Evolutionary conservation across 2,329 filamentous ascomycete species (phyloP), one percentile per base, ranked within the genome.

Genomic region (Didymella sp.): DNA sequence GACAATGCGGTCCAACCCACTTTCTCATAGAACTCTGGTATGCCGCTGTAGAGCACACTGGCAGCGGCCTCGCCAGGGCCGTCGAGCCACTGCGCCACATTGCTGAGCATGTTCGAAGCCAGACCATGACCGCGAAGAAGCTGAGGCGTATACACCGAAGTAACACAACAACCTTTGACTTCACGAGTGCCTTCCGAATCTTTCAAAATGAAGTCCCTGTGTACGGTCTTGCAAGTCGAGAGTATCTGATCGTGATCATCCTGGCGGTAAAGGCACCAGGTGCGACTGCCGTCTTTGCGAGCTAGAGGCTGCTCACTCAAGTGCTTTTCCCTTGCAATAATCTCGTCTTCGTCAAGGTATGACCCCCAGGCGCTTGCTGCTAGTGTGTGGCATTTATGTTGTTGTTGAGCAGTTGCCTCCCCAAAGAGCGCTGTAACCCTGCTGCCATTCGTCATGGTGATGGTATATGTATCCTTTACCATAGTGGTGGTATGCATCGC

Each of bases 31-130:
- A 50, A 58, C 1, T 31, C n/a, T 12, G 38, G 49, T 15, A 41
- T 44, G 17, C 31, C 33, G 27, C 57, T 57, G 15, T 57, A 54
- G 5, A 57, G 49, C 35, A 57, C 28, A 30, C 58, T 57, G 3
- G 51, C 40, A 4, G 17, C 35, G 4, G 27, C 49, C 6, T 46
- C 24, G 3, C 43, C 44, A 15, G 40, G 17, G n/a, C 37, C 31
- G 21, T 60, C 58, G 12, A 60, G 41, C 53, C 49, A 57, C 45
- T 25, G 44, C 19, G 21, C 49, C 17, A 48, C 30, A 17, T 48
- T 40, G 2, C 33, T 31, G 6, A 60, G 45, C 35, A 60, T 33
- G 9, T 33, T 4, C 7, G 49, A 57, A 25, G 53, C 46, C n/a
- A 51, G 42, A 15, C 53, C 58, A 22, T 60, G 53, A 9, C 46